phyloP scores from a whole-genome alignment of 768 basidiomycete species.

The Tricholoma hemisulphureum region DNA sequence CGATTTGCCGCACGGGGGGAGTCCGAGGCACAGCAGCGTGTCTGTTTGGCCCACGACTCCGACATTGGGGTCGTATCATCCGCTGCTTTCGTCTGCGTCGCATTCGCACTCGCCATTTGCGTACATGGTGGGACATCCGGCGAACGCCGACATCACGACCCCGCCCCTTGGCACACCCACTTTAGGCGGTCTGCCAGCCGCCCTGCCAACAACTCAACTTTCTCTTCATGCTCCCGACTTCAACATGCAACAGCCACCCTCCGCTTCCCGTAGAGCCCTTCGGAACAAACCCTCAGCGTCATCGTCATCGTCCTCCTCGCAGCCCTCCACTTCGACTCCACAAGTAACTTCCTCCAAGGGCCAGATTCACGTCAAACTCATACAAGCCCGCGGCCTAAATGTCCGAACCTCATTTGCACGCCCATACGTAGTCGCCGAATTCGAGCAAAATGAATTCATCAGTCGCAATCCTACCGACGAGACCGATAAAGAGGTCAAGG shows the following conservation, averaged over 20 bases:
- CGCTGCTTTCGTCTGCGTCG: constrained; percentile 32
- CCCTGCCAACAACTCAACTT: constrained; percentile 57
- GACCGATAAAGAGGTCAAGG: constrained; percentile 86
- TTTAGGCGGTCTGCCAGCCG: constrained; percentile 46
- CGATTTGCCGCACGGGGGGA: constrained; percentile 34
- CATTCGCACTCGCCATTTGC: constrained; percentile 21
- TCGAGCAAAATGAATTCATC: constrained; percentile 99
- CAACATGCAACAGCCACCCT: constrained; percentile 70
- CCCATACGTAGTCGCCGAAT: constrained; percentile 95
- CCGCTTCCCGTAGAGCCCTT: constrained; percentile 33
- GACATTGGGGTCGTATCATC: constrained; percentile 34
- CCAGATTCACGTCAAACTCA: constrained; percentile 94
- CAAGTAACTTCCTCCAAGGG: constrained; percentile 46
- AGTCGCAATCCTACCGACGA: constrained; percentile 85
- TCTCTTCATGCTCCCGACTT: constrained; percentile 86
- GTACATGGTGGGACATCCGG: constrained; percentile 42
- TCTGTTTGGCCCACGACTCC: constrained; percentile 26
- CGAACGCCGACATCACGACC: constrained; percentile 39
- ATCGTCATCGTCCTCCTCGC: constrained; percentile 41
- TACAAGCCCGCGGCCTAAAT: constrained; percentile 82
- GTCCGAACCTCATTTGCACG: constrained; percentile 62
- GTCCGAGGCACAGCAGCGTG: constrained; percentile 8
- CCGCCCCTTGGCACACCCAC: constrained; percentile 39
- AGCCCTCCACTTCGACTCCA: constrained; percentile 25
- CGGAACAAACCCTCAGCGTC: constrained; percentile 20